A percentile compares a stretch with the other conserved stretches of the same genome.
These are phyloP conservation scores for Aspergillus carbonarius DNA, from an alignment of 2,329 filamentous ascomycete species.

Conservation along the genomic window DNA sequence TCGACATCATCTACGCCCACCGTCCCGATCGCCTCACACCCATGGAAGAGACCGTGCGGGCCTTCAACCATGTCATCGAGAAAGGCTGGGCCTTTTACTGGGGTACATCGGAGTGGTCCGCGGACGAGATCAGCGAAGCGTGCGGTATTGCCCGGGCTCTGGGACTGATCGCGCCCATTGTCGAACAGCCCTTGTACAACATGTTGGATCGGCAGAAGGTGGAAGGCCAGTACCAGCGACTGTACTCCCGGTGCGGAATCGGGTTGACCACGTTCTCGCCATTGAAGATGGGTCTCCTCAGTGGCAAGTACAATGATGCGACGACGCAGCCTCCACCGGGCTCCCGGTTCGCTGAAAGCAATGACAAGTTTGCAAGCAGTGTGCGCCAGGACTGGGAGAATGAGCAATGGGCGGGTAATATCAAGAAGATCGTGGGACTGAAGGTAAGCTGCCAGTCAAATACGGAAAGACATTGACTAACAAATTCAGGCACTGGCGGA, in stretches of 20 bases:
- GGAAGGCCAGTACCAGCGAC: slow-evolving; percentile 59
- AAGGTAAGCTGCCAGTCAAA: slow-evolving; percentile 17
- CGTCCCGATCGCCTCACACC: slow-evolving; percentile 66
- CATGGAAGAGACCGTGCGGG: slow-evolving; percentile 70
- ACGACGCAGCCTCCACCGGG: slow-evolving; percentile 52
- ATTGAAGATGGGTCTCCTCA: slow-evolving; percentile 61
- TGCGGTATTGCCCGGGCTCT: slow-evolving; percentile 62
- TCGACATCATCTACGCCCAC: slow-evolving; percentile 72
- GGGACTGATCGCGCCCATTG: slow-evolving; percentile 54
- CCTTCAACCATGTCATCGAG: slow-evolving; percentile 70
- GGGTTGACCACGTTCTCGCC: slow-evolving; percentile 66
- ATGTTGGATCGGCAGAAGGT: slow-evolving; percentile 62
- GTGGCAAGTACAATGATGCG: slow-evolving; percentile 67
- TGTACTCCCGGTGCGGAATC: slow-evolving; percentile 61
- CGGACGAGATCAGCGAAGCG: slow-evolving; percentile 65
- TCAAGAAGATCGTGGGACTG: slow-evolving; percentile 59
- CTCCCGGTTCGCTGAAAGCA: slow-evolving; percentile 58
- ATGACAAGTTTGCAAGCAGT: slow-evolving; percentile 56
- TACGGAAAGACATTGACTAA: not conserved
- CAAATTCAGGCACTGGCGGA: slow-evolving; percentile 21
- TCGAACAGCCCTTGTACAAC: slow-evolving; percentile 66
- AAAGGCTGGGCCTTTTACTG: slow-evolving; percentile 69
- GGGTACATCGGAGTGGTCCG: slow-evolving; percentile 69
- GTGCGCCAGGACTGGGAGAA: slow-evolving; percentile 45
- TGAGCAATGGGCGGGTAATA: slow-evolving; percentile 43